Base-by-base conservation (phyloP, 2,329 filamentous ascomycete species). In the Beauveria bassiana region DNA sequence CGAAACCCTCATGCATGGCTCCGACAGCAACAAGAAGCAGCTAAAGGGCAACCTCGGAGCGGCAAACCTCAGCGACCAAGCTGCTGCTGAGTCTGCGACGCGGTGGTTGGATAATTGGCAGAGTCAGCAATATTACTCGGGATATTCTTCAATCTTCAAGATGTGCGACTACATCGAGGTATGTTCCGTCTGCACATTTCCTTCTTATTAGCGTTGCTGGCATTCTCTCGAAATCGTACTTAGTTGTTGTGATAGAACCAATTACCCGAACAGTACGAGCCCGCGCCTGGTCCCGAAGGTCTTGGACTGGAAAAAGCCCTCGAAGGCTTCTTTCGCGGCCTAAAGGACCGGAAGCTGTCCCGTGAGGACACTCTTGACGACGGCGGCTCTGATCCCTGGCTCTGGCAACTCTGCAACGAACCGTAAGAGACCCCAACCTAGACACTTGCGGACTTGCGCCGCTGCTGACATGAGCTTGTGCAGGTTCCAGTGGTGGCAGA, bases 11-110 rank as follows among this genome's bases (percentile, higher is more conserved):
- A 72, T 76, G 31, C 69, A 72, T 53, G 71, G 75, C 62, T 60
- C 56, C 12, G 47, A 59, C 3, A 67, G 71, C 38, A 69, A 67
- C 42, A 70, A 70, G 58, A 64, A 70, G 5, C 70, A 83, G 31
- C 86, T 79, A n/a, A 72, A 73, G 60, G 22, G 12, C 12, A 65
- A 72, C 20, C 66, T 82, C 50, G 76, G 75, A 0, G 68, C 81
- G 4, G 71, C 68, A 6, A 74, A 72, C 43, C 65, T 81, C 12
- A 68, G 74, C 63, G 73, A 75, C 42, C 77, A 80, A 63, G 81
- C 85, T 78, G 77, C n/a, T 68, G 69, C 66, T 70, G 71, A 3
- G 65, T 75, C 20, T 61, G 65, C 1, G 62, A 56, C 12, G 66
- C 66, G 0, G 61, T 74, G 5, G 67, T 63, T 40, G 57, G 38